A percentile compares a stretch with the other conserved stretches of the same genome.
Conservation (phyloP, 179 eudicot species). For the Pouteria campechiana region DNA sequence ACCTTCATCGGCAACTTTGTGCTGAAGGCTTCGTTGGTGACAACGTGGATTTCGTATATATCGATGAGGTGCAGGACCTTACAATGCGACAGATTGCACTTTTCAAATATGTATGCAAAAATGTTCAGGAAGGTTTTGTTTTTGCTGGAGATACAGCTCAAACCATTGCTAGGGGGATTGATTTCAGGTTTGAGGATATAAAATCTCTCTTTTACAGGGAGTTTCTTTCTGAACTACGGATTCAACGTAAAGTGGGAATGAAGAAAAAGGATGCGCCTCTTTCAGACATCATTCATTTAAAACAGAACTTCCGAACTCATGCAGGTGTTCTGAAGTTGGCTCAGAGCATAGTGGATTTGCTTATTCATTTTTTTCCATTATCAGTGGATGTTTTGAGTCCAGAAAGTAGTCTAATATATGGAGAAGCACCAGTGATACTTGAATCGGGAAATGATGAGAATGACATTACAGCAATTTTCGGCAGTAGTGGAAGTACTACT, state of each 20-base stretch:
- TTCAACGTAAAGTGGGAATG: conserved; percentile 2
- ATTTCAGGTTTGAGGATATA: conserved; percentile 34
- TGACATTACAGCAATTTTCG: conserved; percentile 3
- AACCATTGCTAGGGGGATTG: conserved; percentile 36
- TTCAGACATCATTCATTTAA: conserved; percentile 19
- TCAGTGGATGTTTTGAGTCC: conserved; percentile 11
- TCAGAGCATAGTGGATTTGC: conserved; percentile 9
- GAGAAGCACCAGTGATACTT: conserved; percentile 14
- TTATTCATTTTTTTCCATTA: conserved; percentile 11
- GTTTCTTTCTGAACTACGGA: conserved; percentile 5
- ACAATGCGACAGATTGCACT: conserved; percentile 33
- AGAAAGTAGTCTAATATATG: conserved; percentile 10
- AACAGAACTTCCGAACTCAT: conserved; percentile 39
- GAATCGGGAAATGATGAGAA: conserved; percentile 2
- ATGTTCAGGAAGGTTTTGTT: conserved; percentile 37
- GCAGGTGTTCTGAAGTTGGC: conserved; percentile 18
- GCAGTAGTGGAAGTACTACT: not conserved
- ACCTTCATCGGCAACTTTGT: conserved; percentile 26
- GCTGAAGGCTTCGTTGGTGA: conserved; percentile 24
- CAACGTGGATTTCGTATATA: conserved; percentile 29
- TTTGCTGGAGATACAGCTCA: conserved; percentile 48
- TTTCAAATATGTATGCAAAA: conserved; percentile 31
- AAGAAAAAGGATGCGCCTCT: conserved; percentile 15
- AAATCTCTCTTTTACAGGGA: conserved; percentile 23
- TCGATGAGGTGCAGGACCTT: conserved; percentile 45